phyloP scores from a whole-genome alignment of 305 asterid genomes.

The Ajuga reptans region DNA sequence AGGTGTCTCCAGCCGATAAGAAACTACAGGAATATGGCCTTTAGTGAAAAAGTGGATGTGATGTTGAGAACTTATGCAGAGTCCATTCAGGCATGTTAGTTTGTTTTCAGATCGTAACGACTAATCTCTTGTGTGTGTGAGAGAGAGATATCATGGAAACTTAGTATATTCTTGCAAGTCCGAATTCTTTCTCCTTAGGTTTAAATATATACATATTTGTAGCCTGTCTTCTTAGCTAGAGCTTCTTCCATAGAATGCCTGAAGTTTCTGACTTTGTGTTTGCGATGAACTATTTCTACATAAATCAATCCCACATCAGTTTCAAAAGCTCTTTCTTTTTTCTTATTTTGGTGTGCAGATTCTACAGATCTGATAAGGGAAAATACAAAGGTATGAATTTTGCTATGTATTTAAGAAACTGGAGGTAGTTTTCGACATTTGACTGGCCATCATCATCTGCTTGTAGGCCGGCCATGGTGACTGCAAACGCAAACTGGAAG shows the following conservation, averaged over 20 bases:
- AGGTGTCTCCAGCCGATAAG: not conserved
- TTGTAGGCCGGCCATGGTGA: conserved; percentile 22
- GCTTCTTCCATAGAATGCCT: too few species aligned
- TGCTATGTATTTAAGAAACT: not conserved
- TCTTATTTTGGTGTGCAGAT: conserved; percentile 20
- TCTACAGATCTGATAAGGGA: conserved; percentile 14
- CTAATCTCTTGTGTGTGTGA: not conserved
- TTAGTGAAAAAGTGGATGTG: too few species aligned
- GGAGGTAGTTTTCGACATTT: not conserved
- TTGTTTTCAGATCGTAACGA: not conserved
- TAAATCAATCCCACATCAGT: not conserved
- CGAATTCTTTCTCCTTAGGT: not conserved
- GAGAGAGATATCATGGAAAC: not conserved
- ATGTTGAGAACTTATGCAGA: not conserved
- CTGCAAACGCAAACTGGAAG: conserved; percentile 29
- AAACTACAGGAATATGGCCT: too few species aligned
- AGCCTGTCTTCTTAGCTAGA: too few species aligned
- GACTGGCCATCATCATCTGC: not conserved
- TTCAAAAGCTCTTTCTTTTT: not conserved
- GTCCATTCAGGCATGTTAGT: not conserved
- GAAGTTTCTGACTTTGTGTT: not conserved
- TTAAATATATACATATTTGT: not conserved
- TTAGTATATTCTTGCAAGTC: not conserved
- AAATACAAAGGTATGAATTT: conserved; percentile 25
- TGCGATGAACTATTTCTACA: not conserved